Conservation (phyloP, 306 rosid species). For the Quillaja saponaria region DNA sequence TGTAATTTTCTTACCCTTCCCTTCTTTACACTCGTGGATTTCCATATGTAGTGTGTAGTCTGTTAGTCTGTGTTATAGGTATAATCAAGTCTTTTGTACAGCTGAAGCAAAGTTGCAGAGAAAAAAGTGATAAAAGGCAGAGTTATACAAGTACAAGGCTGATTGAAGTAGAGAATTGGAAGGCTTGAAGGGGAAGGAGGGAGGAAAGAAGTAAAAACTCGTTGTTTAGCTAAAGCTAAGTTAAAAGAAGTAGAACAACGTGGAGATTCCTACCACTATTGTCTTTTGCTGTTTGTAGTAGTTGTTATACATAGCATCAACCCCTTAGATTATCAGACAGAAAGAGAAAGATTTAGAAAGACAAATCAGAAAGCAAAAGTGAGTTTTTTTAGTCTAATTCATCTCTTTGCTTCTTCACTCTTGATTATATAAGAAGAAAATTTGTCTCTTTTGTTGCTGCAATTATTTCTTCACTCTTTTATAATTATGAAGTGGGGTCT, state of each 20-base stretch:
- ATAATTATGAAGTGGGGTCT: conserved; percentile 33
- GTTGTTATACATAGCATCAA: conserved; percentile 44
- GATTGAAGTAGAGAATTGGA: conserved; percentile 36
- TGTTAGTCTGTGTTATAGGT: conserved; percentile 43
- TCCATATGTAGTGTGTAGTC: conserved; percentile 39
- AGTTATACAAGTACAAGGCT: conserved; percentile 39
- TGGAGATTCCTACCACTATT: conserved; percentile 23
- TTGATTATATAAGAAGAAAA: conserved; percentile 30
- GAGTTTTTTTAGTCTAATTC: conserved; percentile 30
- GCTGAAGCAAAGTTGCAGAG: conserved; percentile 42
- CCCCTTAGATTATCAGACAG: conserved; percentile 37
- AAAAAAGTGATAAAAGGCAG: conserved; percentile 30
- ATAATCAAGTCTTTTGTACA: conserved; percentile 58
- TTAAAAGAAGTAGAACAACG: neutral
- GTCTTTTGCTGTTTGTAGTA: conserved; percentile 38
- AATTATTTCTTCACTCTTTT: conserved; percentile 22
- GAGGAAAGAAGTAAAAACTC: neutral
- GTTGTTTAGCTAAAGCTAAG: too few relatives aligned
- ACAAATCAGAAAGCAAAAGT: conserved; percentile 34
- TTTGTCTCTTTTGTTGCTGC: conserved; percentile 38
- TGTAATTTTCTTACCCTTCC: conserved; percentile 41
- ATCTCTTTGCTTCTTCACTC: neutral
- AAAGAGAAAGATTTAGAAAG: conserved; percentile 44
- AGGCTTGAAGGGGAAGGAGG: conserved; percentile 13
- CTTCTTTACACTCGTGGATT: conserved; percentile 28